Evolutionary conservation across 176 grass and related monocot species (phyloP).

Genomic region (Dactylis glomerata): DNA sequence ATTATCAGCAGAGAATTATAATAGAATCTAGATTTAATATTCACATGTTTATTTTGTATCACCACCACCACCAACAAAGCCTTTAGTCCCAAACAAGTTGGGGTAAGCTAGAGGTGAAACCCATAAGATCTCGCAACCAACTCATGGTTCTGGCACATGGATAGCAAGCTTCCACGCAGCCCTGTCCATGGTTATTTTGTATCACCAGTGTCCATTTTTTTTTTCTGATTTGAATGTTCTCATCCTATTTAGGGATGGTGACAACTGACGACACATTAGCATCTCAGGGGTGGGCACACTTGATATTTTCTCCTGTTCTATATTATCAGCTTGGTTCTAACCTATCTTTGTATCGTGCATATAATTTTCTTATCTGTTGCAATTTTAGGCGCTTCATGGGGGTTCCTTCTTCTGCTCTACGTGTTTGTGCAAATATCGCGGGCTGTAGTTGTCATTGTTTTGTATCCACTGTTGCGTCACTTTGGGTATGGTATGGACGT

Average conservation of each 20-base stretch:
- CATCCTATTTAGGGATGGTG: background rate
- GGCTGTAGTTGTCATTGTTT: conserved; percentile 58
- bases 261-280: background rate
- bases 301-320: background rate
- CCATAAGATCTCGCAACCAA: too few relatives aligned
- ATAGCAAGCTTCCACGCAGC: too few relatives aligned
- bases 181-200: background rate
- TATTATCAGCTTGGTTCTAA: conserved; percentile 1
- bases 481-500: conserved; percentile 85
- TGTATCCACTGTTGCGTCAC: conserved; percentile 73
- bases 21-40: background rate
- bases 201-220: background rate
- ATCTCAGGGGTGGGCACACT: background rate
- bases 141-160: too few relatives aligned
- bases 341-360: background rate
- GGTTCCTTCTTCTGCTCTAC: conserved; percentile 83
- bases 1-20: background rate
- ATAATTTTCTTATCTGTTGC: conserved; percentile 28
- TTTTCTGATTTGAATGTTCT: background rate
- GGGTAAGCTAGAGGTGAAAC: too few relatives aligned
- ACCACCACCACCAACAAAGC: too few relatives aligned
- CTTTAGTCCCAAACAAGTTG: too few relatives aligned
- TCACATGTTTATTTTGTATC: background rate
- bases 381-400: conserved; percentile 81
- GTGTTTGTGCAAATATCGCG: conserved; percentile 75